Conservation (phyloP, 2,329 filamentous ascomycete genomes). For the Aspergillus puulaauensis region DNA sequence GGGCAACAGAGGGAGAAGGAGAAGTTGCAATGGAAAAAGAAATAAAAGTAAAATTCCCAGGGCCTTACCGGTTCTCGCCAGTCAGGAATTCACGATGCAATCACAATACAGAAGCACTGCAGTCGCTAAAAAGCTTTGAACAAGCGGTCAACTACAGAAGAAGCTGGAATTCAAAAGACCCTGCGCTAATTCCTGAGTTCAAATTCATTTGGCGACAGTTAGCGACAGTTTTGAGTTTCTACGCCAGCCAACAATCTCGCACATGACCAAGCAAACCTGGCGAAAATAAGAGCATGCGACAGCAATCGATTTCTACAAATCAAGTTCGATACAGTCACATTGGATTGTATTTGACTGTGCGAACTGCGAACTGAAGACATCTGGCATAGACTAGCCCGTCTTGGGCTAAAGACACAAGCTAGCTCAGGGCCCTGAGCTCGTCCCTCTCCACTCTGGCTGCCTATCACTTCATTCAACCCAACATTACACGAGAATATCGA, state of each 20-base stretch:
- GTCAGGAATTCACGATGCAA: neutral
- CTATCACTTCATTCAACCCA: neutral
- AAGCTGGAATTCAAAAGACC: neutral
- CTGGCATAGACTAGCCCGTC: neutral
- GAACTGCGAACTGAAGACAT: neutral
- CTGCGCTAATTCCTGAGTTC: neutral
- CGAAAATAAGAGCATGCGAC: neutral
- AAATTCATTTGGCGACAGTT: neutral
- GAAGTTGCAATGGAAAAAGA: neutral
- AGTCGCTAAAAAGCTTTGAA: conserved; percentile 1
- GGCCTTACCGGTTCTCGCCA: neutral
- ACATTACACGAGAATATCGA: neutral
- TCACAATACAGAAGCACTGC: neutral
- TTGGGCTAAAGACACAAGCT: neutral
- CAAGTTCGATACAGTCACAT: neutral
- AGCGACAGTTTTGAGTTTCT: neutral
- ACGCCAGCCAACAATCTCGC: neutral
- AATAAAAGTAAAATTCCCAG: neutral
- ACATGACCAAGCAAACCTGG: neutral
- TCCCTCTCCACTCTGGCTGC: neutral
- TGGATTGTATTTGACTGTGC: neutral
- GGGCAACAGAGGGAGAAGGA: neutral
- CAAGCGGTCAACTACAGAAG: conserved; percentile 10
- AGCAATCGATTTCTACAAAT: neutral
- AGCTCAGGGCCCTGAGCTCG: neutral